These are phyloP conservation scores for Penicillium sp. DNA, from an alignment of 2,329 filamentous ascomycete genomes.

Conservation along the genomic window DNA sequence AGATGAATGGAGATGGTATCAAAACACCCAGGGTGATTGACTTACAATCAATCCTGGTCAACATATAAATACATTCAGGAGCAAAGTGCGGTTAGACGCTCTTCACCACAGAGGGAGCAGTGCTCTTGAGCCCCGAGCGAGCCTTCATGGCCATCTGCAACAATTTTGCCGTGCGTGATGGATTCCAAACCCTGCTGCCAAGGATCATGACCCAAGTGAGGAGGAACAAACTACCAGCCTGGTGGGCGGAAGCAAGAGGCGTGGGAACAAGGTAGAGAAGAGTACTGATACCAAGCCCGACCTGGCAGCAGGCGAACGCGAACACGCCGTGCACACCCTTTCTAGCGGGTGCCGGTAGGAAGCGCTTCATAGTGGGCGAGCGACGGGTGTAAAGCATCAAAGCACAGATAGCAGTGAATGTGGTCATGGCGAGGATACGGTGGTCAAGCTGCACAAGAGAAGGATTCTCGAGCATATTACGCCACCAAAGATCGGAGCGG, in stretches of 20 bases:
- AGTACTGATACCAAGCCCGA: constrained; percentile 80
- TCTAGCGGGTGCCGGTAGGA: constrained; percentile 54
- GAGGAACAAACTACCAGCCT: constrained; percentile 82
- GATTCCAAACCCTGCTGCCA: constrained; percentile 72
- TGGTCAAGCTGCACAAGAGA: constrained; percentile 94
- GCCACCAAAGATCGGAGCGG: constrained; percentile 83
- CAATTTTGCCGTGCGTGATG: constrained; percentile 60
- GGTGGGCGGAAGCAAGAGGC: constrained; percentile 82
- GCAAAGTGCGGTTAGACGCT: constrained; percentile 7
- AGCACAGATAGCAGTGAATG: constrained; percentile 73
- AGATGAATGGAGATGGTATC: constrained; percentile 30
- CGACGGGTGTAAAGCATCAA: constrained; percentile 78
- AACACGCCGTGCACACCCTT: constrained; percentile 75
- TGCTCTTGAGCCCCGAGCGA: constrained; percentile 26
- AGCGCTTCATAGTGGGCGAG: constrained; percentile 58
- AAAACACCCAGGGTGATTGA: constrained; percentile 8
- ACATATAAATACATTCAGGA: constrained; percentile 18
- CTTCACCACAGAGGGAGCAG: constrained; percentile 25
- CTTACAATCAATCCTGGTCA: constrained; percentile 2
- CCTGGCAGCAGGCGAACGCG: constrained; percentile 77
- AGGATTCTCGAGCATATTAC: constrained; percentile 96
- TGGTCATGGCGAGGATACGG: constrained; percentile 83
- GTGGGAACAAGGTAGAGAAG: constrained; percentile 91
- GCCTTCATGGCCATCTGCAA: constrained; percentile 48
- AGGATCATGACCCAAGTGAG: constrained; percentile 78